Evolutionary conservation across 2,329 filamentous ascomycete genomes (phyloP), one percentile per base, ranked within the genome.

Genomic region (Aspergillus niger): DNA sequence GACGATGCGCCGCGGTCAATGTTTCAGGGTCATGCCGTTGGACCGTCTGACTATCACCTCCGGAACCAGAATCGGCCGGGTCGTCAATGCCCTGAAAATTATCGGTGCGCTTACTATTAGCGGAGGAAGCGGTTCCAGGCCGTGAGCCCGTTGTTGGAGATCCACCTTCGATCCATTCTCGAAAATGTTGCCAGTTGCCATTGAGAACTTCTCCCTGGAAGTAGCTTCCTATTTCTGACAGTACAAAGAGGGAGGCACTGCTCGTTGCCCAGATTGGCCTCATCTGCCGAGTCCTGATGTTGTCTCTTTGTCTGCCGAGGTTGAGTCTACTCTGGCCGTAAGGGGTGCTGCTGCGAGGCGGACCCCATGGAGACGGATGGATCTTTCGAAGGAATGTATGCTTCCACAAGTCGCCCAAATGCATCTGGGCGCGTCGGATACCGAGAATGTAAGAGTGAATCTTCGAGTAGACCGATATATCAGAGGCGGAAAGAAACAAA

Each of bases 181-280:
- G 85, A 67, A 98, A 93, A 55, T 90, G 87, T 15, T 89, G 85
- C 86, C 92, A 97, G 1, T 91, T 88, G 32, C 88, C 88, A 61
- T 88, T 86, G 13, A 97, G 89, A 6, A 98, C 89, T 71, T 97
- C 92, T 1, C 91, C 91, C 74, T 97, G 94, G 48, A 98, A 87
- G 69, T 96, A 98, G 3, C 87, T 87, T 66, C 94, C 90, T 13
- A 91, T 89, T 73, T 97, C 93, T 0, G 91, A 91, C 3, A 98
- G 82, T 67, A 98, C 90, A 77, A 97, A 97, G 3, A 96, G 86
- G 1, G 91, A 89, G 2, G 92, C 91, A 70, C 91, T 92, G 67
- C 90, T 89, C 0, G 91, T 96, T 0, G 92, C 94, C 95, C 95
- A 99, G 0, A 94, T 85, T 64, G 88, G 89, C 15, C 95, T 87